phyloP scores from a whole-genome alignment of 73 alveolate species.

The Paramecium pentaurelia region DNA sequence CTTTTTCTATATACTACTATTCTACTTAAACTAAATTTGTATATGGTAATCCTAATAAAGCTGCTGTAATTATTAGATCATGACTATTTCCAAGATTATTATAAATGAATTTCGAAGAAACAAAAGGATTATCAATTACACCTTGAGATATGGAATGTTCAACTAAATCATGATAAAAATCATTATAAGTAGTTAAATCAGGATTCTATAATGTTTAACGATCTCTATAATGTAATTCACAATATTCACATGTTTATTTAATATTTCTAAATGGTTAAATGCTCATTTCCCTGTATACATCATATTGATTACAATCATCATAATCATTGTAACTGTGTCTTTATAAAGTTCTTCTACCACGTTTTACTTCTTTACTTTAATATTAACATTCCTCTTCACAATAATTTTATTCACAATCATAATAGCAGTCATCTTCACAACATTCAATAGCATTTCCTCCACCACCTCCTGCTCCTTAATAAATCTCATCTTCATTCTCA shows the following conservation, averaged over 20 bases:
- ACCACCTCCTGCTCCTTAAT: not conserved
- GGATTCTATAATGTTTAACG: not conserved
- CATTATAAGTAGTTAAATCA: not conserved
- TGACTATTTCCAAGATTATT: not conserved
- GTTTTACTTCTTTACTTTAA: not conserved
- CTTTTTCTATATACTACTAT: not conserved
- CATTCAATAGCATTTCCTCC: not conserved
- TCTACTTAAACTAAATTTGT: not conserved
- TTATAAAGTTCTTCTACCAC: not conserved
- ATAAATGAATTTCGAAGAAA: constrained; percentile 69
- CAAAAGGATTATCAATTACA: constrained; percentile 57
- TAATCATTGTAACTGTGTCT: not conserved
- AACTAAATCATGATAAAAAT: constrained; percentile 84
- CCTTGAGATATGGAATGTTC: constrained; percentile 62
- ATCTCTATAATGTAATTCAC: constrained; percentile 82
- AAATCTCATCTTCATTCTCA: not conserved
- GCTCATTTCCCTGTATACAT: not conserved
- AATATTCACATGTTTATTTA: constrained; percentile 77
- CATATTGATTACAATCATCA: not conserved
- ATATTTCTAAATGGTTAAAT: constrained; percentile 61
- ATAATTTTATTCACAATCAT: not conserved
- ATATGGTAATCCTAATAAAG: not conserved
- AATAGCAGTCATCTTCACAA: not conserved
- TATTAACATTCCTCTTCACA: not conserved
- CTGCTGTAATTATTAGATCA: not conserved